Conservation (phyloP, 352 stramenopile species). For the Pythium vanterpoolii region DNA sequence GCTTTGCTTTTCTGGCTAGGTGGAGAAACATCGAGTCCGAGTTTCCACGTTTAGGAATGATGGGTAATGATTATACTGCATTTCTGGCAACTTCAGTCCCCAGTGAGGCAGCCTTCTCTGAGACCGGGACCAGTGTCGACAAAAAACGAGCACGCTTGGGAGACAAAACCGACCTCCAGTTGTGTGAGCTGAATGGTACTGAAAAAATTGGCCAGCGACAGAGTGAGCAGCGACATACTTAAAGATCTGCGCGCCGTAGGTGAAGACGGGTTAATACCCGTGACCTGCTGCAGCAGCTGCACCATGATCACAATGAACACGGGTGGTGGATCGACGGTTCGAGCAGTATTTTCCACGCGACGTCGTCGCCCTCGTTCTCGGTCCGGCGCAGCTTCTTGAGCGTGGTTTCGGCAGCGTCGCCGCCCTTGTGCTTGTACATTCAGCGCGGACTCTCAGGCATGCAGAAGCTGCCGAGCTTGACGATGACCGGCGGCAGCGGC, state of each 20-base stretch:
- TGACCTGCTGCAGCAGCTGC: slow-evolving; percentile 39
- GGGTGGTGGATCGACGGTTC: slow-evolving; percentile 12
- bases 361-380: slow-evolving; percentile 23
- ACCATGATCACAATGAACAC: slow-evolving; percentile 29
- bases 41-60: too few relatives aligned
- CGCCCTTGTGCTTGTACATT: slow-evolving; percentile 37
- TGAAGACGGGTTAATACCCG: slow-evolving; percentile 37
- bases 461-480: slow-evolving; percentile 36
- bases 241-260: slow-evolving; percentile 36
- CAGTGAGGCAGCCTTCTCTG: too few relatives aligned
- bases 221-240: slow-evolving; percentile 27
- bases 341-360: slow-evolving; percentile 33
- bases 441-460: slow-evolving; percentile 49
- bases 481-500: slow-evolving; percentile 29
- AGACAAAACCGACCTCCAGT: too few relatives aligned
- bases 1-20: too few relatives aligned
- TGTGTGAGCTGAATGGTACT: too few relatives aligned
- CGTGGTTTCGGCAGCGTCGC: slow-evolving; percentile 22
- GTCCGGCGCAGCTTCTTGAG: slow-evolving; percentile 31
- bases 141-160: too few relatives aligned
- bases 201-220: slow-evolving; percentile 35
- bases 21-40: too few relatives aligned
- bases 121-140: too few relatives aligned
- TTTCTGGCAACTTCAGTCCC: too few relatives aligned
- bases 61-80: too few relatives aligned